Percentiles rank a stretch among this genome's conserved stretches.
phyloP scores from a whole-genome alignment of 1,284 basidiomycete genomes.

The Moesziomyces sp. region DNA sequence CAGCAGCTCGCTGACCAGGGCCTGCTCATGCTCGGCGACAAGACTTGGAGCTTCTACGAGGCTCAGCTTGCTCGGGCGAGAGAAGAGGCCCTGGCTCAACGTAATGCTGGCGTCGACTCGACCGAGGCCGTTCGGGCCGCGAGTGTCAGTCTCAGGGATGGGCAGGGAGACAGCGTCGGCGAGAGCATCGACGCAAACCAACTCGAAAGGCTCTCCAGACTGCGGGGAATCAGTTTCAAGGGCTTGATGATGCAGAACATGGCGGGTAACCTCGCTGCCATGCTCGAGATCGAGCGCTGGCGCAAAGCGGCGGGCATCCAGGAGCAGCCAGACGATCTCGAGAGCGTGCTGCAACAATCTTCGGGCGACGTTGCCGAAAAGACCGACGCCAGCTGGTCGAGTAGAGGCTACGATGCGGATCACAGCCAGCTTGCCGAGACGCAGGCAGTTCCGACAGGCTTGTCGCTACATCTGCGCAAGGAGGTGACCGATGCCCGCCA shows the following conservation, averaged over 20 bases:
- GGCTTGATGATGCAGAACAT: slow-evolving; percentile 48
- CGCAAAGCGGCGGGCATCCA: slow-evolving; percentile 28
- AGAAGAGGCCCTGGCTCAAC: slow-evolving; percentile 18
- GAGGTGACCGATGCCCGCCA: no score
- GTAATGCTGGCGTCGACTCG: slow-evolving; percentile 13
- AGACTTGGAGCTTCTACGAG: slow-evolving; percentile 45
- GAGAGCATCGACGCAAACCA: slow-evolving; percentile 22
- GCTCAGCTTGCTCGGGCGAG: slow-evolving; percentile 26
- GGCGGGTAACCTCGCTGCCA: slow-evolving; percentile 41
- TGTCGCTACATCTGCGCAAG: not conserved
- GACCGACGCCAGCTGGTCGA: slow-evolving; percentile 13
- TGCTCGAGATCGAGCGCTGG: slow-evolving; percentile 49
- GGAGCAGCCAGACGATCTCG: slow-evolving; percentile 12
- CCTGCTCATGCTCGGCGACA: slow-evolving; percentile 32
- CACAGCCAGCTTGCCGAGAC: slow-evolving; percentile 38
- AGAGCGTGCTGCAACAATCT: slow-evolving; percentile 10
- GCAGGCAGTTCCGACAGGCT: slow-evolving; percentile 4
- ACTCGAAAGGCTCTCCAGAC: slow-evolving; percentile 21
- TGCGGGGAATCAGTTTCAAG: slow-evolving; percentile 40
- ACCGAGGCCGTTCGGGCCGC: slow-evolving; percentile 19
- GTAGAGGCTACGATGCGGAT: slow-evolving; percentile 41
- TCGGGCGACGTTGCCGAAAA: slow-evolving; percentile 6
- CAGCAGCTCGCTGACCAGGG: slow-evolving; percentile 30
- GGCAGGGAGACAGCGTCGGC: slow-evolving; percentile 3
- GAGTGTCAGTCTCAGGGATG: slow-evolving; percentile 7